Conservation (phyloP, 371 early-diverging fungal species). For the Capniomyces stellatus region DNA sequence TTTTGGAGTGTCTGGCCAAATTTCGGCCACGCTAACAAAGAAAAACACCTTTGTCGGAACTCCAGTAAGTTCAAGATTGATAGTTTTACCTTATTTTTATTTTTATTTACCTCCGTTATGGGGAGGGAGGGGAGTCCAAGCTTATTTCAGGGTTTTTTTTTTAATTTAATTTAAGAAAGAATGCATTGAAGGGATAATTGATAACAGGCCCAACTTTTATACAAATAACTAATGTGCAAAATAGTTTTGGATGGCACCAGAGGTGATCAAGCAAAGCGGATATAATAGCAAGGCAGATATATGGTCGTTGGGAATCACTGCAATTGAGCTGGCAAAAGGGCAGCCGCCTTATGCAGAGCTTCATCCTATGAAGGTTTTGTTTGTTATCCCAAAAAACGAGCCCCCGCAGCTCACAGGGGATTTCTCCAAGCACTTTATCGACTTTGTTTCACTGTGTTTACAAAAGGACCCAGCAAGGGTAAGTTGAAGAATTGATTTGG, state of each 20-base stretch:
- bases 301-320: slow-evolving; percentile 97
- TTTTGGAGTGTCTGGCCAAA: slow-evolving; percentile 94
- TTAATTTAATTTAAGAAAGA: too few relatives aligned
- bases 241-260: slow-evolving; percentile 98
- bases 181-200: too few relatives aligned
- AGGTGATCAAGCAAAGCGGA: slow-evolving; percentile 89
- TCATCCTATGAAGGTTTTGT: slow-evolving; percentile 85
- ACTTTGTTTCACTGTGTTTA: slow-evolving; percentile 74
- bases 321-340: slow-evolving; percentile 89
- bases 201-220: too few relatives aligned
- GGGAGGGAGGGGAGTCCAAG: too few relatives aligned
- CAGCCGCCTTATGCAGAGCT: slow-evolving; percentile 82
- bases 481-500: too few relatives aligned
- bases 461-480: slow-evolving; percentile 50
- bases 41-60: slow-evolving; percentile 98
- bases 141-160: too few relatives aligned
- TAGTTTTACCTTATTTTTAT: too few relatives aligned
- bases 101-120: too few relatives aligned
- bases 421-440: slow-evolving; percentile 72
- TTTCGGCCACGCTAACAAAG: slow-evolving; percentile 81
- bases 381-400: slow-evolving; percentile 78
- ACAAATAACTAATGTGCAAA: too few relatives aligned
- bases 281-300: slow-evolving; percentile 96
- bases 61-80: slow-evolving; percentile 32
- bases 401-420: slow-evolving; percentile 68